Evolutionary conservation across 148 eudicot species (phyloP).

Genomic region (Bassia scoparia): DNA sequence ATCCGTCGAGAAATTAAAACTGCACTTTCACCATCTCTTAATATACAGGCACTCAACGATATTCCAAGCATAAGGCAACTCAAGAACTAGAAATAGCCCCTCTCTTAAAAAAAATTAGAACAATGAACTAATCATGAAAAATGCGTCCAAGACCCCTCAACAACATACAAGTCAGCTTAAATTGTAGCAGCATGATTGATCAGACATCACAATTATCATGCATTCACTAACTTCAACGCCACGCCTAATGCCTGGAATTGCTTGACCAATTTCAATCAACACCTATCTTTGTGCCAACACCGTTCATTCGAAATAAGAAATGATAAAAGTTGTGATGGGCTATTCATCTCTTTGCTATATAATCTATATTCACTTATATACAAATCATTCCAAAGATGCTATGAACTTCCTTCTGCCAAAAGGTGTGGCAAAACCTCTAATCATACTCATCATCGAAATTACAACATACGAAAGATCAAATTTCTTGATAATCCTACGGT

Average conservation of each 20-base stretch:
- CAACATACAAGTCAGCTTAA: conserved; percentile 23
- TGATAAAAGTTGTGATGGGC: not conserved
- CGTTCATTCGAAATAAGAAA: not conserved
- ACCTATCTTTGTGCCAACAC: not conserved
- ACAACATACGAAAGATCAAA: not conserved
- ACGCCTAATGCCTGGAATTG: not conserved
- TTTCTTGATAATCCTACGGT: too few species aligned
- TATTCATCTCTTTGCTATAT: too few species aligned
- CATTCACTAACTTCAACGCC: not conserved
- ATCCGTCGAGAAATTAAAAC: too few species aligned
- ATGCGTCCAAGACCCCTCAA: conserved; percentile 1
- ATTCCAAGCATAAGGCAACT: not conserved
- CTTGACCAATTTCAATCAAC: not conserved
- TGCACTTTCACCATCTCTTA: too few species aligned
- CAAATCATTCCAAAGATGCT: not conserved
- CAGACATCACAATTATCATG: conserved; percentile 4
- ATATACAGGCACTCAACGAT: too few species aligned
- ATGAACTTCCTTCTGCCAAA: not conserved
- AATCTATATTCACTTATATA: not conserved
- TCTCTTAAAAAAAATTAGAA: not conserved
- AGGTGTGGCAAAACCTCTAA: not conserved
- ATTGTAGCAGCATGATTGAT: conserved; percentile 24
- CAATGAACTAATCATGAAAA: not conserved
- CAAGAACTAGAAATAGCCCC: not conserved
- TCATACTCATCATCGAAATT: not conserved